Evolutionary conservation across 1,284 basidiomycete genomes (phyloP).

Genomic region (Schizophyllum commune): DNA sequence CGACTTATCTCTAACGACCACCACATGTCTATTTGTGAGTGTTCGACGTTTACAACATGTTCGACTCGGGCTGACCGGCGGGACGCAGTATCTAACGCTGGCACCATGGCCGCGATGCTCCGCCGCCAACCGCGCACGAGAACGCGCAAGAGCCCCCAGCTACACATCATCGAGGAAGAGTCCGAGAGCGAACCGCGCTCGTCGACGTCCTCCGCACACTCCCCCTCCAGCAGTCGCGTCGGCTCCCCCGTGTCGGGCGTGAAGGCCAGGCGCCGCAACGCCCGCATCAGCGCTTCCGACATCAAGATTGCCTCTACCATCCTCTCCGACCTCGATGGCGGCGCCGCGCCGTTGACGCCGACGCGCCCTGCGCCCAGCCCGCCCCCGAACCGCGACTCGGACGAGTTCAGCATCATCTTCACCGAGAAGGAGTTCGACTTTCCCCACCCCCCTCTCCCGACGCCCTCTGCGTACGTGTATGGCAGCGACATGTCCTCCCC

Average conservation of each 20-base stretch:
- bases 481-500: conserved; percentile 20
- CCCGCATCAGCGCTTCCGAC: conserved; percentile 1
- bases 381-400: conserved; percentile 19
- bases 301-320: conserved; percentile 9
- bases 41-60: background rate
- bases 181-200: background rate
- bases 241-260: background rate
- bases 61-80: background rate
- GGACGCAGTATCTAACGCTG: background rate
- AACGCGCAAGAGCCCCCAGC: background rate
- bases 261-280: background rate
- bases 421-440: conserved; percentile 25
- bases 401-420: conserved; percentile 24
- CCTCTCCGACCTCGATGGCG: background rate
- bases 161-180: background rate
- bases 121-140: background rate
- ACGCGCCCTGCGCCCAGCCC: conserved; percentile 18
- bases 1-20: background rate
- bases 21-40: background rate
- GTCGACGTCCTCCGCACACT: background rate
- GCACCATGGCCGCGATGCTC: background rate
- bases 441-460: conserved; percentile 27
- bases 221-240: background rate
- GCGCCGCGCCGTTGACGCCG: background rate
- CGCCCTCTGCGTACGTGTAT: conserved; percentile 16